Evolutionary conservation across 805 yeast genomes (phyloP), one percentile per base, ranked within the genome.

Genomic region (Nakazawaea wyomingensis): DNA sequence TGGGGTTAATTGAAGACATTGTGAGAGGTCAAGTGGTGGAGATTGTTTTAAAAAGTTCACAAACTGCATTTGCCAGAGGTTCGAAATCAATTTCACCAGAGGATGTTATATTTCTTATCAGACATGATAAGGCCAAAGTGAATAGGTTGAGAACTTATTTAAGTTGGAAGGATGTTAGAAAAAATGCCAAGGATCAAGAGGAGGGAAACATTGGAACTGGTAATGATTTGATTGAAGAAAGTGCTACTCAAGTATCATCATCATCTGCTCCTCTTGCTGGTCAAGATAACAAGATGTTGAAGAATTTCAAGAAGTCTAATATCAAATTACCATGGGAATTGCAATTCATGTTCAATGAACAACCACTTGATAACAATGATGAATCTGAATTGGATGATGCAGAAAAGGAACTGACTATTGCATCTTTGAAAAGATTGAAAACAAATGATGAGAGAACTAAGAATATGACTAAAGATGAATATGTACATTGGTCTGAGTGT

Each of bases 401-500:
- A 41, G 97, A 90, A 56, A 76, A 83, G 50, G 96, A 90, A 38
- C 96, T 96, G 4, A 83, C 88, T 27, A 61, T 82, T 22, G 93
- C 95, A 0, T 87, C 95, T n/a, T 65, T 88, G 60, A 88, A 89
- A 60, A 70, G 97, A 45, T 72, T 93, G 51, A 88, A 89, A 55
- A 81, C 78, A 62, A 97, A 97, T 4, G 99, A 93, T 62, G 96
- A 93, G 40, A 72, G 99, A 48, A 93, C 99, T 0, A 78, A 72
- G 50, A 76, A 83, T 52, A 93, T 93, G 99, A 93, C 99, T 1
- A 84, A 81, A 56, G 96, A 93, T 54, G 99, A 93, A 59, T 93
- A 93, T 56, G 99, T 90, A 14, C 99, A 93, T 60, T 93, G 98
- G 97, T 86, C 96, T 10, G 99, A 93, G 57, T 93, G 99, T 64